Conservation (phyloP, 768 basidiomycete species). For the Guyanaporus albipodus region DNA sequence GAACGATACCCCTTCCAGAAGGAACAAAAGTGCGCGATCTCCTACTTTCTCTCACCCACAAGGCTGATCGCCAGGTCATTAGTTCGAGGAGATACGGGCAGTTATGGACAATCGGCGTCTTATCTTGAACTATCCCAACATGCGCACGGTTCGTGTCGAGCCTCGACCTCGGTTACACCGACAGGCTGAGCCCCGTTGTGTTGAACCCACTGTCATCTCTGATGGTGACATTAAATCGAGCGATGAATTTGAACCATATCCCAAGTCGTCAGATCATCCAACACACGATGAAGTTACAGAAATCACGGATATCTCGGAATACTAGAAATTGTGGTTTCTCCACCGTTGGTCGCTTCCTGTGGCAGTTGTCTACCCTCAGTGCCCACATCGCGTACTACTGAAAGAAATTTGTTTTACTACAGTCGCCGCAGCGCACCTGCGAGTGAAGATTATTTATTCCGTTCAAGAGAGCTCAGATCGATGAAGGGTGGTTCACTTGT, state of each 20-base stretch:
- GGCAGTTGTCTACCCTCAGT: slow-evolving; percentile 7
- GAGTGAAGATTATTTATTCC: slow-evolving; percentile 23
- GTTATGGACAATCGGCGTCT: slow-evolving; percentile 60
- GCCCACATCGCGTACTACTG: slow-evolving; percentile 5
- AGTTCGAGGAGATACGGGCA: slow-evolving; percentile 76
- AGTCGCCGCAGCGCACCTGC: slow-evolving; percentile 7
- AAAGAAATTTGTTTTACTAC: slow-evolving; percentile 17
- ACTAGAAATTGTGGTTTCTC: slow-evolving; percentile 19
- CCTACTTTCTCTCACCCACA: not conserved
- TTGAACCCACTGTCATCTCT: slow-evolving; percentile 33
- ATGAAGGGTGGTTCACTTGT: too few relatives aligned
- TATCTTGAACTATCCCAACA: slow-evolving; percentile 58
- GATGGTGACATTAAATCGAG: slow-evolving; percentile 28
- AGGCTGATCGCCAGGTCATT: not conserved
- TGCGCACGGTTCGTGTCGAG: slow-evolving; percentile 34
- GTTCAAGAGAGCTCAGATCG: slow-evolving; percentile 3
- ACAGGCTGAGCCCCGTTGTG: slow-evolving; percentile 28
- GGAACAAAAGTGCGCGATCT: slow-evolving; percentile 56
- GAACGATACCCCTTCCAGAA: slow-evolving; percentile 69
- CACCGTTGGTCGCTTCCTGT: slow-evolving; percentile 1
- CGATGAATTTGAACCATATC: slow-evolving; percentile 27
- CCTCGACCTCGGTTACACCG: slow-evolving; percentile 23
- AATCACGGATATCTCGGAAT: slow-evolving; percentile 29
- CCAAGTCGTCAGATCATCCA: slow-evolving; percentile 24
- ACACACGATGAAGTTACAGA: slow-evolving; percentile 24